Conservation (phyloP, 495 filamentous ascomycete species). For the Bacidia rubella region DNA sequence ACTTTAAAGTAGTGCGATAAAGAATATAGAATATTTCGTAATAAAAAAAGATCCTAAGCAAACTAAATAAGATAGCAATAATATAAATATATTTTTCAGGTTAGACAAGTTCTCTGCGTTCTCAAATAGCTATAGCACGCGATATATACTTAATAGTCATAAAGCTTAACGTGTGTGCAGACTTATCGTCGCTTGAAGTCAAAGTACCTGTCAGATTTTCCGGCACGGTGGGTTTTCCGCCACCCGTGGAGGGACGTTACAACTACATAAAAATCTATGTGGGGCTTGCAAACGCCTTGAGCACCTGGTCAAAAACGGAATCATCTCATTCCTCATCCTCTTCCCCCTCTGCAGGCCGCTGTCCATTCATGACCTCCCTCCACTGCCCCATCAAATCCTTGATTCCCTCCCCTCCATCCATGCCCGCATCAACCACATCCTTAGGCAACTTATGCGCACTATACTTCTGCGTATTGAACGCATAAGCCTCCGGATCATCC, state of each 20-base stretch:
- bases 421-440: slow-evolving; percentile 84
- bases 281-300: background rate
- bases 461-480: slow-evolving; percentile 73
- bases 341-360: background rate
- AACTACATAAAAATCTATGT: background rate
- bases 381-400: background rate
- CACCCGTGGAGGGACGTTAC: slow-evolving; percentile 10
- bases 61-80: slow-evolving; percentile 17
- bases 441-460: slow-evolving; percentile 89
- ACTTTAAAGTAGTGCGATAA: slow-evolving; percentile 16
- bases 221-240: slow-evolving; percentile 14
- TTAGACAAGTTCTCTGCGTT: slow-evolving; percentile 6
- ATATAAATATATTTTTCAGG: slow-evolving; percentile 16
- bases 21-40: slow-evolving; percentile 17
- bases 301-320: background rate
- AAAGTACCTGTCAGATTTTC: slow-evolving; percentile 18
- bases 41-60: slow-evolving; percentile 18
- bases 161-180: slow-evolving; percentile 11
- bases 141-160: slow-evolving; percentile 3
- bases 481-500: slow-evolving; percentile 75
- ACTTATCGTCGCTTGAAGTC: slow-evolving; percentile 12
- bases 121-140: slow-evolving; percentile 13
- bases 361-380: no score
- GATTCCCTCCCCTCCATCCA: slow-evolving; percentile 42
- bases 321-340: no score